Evolutionary conservation across 2,329 filamentous ascomycete species (phyloP).

Genomic region (Microsporum canis): DNA sequence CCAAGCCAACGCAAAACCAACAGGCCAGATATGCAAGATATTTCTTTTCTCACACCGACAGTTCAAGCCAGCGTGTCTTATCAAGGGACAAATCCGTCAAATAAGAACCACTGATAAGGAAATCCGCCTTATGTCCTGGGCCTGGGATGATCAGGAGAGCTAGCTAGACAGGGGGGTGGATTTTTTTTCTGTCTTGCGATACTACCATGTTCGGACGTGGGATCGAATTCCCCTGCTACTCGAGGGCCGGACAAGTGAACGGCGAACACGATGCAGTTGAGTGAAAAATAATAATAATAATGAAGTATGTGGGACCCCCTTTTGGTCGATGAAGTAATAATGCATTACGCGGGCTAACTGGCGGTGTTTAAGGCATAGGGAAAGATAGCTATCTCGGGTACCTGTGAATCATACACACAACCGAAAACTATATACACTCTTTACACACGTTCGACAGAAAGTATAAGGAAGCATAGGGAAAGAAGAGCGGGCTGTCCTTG

Average conservation of each 20-base stretch:
- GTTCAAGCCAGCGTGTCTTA: background rate
- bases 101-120: background rate
- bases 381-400: background rate
- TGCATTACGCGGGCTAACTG: background rate
- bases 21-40: background rate
- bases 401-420: background rate
- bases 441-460: background rate
- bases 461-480: background rate
- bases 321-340: background rate
- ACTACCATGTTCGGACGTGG: background rate
- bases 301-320: background rate
- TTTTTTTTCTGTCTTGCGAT: background rate
- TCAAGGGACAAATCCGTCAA: background rate
- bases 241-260: background rate
- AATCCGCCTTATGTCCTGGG: background rate
- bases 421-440: background rate
- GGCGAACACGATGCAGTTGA: background rate
- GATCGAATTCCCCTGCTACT: background rate
- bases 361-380: background rate
- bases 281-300: background rate
- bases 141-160: background rate
- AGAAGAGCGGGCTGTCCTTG: background rate
- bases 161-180: background rate
- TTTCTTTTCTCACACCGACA: constrained; percentile 2
- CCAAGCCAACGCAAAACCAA: background rate